A percentile compares a stretch with the other conserved stretches of the same genome.
These are phyloP conservation scores for Termitomyces eurrhizus DNA, from an alignment of 768 basidiomycete species.

Conservation along the genomic window DNA sequence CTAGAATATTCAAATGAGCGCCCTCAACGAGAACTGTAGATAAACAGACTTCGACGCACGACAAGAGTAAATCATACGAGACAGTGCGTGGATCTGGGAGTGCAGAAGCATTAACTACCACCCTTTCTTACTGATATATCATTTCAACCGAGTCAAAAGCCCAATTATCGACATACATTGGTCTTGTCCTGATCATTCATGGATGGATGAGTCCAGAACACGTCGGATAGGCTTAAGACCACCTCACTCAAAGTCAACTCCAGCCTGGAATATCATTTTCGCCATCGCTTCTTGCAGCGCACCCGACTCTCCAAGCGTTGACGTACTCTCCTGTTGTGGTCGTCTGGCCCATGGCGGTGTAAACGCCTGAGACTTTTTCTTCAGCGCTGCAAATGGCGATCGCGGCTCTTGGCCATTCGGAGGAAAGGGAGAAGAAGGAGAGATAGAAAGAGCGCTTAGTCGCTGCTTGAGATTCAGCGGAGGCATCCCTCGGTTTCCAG, in stretches of 20 bases:
- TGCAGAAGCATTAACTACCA: conserved; percentile 78
- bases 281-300: conserved; percentile 63
- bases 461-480: conserved; percentile 58
- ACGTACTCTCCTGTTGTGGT: conserved; percentile 21
- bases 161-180: conserved; percentile 58
- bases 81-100: conserved; percentile 76
- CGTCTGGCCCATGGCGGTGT: conserved; percentile 51
- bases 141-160: conserved; percentile 5
- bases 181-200: conserved; percentile 58
- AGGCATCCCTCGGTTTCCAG: conserved; percentile 20
- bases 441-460: conserved; percentile 56
- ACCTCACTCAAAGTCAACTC: conserved; percentile 84
- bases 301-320: conserved; percentile 47
- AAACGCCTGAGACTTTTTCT: conserved; percentile 36
- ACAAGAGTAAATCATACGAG: conserved; percentile 72
- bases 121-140: conserved; percentile 42
- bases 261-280: conserved; percentile 82
- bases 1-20: conserved; percentile 29
- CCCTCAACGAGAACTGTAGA: conserved; percentile 3
- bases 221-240: neutral
- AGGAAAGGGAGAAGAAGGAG: conserved; percentile 44
- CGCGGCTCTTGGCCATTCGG: conserved; percentile 24
- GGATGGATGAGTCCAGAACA: neutral
- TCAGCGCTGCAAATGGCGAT: conserved; percentile 17
- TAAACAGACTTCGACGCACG: conserved; percentile 40